These are phyloP conservation scores for Russula earlei DNA, from an alignment of 768 basidiomycete species.

Conservation along the genomic window DNA sequence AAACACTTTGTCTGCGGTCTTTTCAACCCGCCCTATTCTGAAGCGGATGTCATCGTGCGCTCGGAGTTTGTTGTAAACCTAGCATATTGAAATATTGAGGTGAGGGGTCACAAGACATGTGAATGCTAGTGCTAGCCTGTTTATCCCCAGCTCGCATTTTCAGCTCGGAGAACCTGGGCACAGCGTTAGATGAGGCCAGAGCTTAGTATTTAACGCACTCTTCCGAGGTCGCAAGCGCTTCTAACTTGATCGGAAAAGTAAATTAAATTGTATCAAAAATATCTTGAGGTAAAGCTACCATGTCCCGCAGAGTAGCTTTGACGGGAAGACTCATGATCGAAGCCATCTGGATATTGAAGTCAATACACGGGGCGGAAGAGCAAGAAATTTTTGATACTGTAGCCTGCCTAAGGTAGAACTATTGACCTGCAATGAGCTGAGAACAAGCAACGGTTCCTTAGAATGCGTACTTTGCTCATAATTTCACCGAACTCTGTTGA, in stretches of 20 bases:
- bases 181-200: not conserved
- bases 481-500: conserved; percentile 76
- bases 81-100: not conserved
- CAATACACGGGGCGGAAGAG: not conserved
- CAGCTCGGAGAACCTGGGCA: conserved; percentile 51
- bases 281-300: conserved; percentile 36
- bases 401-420: conserved; percentile 1
- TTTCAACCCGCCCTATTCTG: conserved; percentile 58
- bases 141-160: conserved; percentile 73
- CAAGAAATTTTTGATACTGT: conserved; percentile 2
- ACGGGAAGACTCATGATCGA: conserved; percentile 51
- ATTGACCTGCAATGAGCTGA: conserved; percentile 37
- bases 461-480: conserved; percentile 65
- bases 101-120: not conserved
- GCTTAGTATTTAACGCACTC: conserved; percentile 22
- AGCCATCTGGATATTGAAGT: conserved; percentile 43
- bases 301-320: conserved; percentile 48
- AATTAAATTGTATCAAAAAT: not conserved
- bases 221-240: conserved; percentile 15
- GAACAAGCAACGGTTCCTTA: not conserved
- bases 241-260: conserved; percentile 16
- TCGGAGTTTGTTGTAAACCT: conserved; percentile 59
- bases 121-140: conserved; percentile 36
- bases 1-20: conserved; percentile 68
- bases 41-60: conserved; percentile 74